A percentile compares a stretch with the other conserved stretches of the same genome.
These are phyloP conservation scores for Avicennia marina DNA, from an alignment of 257 asterid species.

Conservation along the genomic window DNA sequence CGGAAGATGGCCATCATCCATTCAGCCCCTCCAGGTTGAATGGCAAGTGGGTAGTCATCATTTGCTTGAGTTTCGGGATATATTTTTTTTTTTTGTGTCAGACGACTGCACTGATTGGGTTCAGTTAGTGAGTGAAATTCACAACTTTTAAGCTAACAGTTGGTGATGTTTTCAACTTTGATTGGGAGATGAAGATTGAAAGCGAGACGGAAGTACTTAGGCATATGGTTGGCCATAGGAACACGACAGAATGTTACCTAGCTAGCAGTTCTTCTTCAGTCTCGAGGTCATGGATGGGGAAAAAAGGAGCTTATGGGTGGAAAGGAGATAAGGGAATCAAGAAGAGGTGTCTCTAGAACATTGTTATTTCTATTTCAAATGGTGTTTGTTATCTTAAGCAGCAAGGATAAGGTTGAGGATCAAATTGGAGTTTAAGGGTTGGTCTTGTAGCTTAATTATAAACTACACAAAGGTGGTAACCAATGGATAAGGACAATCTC, in stretches of 20 bases:
- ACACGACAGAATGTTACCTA: conserved; percentile 9
- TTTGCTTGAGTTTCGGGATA: too few species aligned
- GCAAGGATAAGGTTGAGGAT: conserved; percentile 30
- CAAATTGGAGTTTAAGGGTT: conserved; percentile 10
- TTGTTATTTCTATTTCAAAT: conserved; percentile 27
- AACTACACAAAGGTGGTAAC: conserved; percentile 7
- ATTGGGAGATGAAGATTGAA: too few species aligned
- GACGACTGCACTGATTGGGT: conserved; percentile 1
- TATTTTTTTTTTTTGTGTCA: too few species aligned
- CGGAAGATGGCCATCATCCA: background rate
- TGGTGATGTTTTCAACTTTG: conserved; percentile 14
- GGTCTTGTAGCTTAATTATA: conserved; percentile 13
- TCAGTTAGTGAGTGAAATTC: conserved; percentile 13
- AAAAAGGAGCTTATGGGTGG: too few species aligned
- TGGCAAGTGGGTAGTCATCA: too few species aligned
- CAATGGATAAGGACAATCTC: conserved; percentile 10
- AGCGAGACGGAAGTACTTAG: background rate
- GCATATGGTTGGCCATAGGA: conserved; percentile 3
- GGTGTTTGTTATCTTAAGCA: conserved; percentile 28
- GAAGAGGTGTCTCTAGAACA: conserved; percentile 9
- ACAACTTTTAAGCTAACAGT: conserved; percentile 8
- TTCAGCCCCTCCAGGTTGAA: conserved; percentile 25
- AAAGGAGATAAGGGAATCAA: too few species aligned
- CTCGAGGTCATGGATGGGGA: background rate
- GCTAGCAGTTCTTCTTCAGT: background rate